Evolutionary conservation across 371 early-diverging fungal genomes (phyloP).

Genomic region (Mucor plumbeus): DNA sequence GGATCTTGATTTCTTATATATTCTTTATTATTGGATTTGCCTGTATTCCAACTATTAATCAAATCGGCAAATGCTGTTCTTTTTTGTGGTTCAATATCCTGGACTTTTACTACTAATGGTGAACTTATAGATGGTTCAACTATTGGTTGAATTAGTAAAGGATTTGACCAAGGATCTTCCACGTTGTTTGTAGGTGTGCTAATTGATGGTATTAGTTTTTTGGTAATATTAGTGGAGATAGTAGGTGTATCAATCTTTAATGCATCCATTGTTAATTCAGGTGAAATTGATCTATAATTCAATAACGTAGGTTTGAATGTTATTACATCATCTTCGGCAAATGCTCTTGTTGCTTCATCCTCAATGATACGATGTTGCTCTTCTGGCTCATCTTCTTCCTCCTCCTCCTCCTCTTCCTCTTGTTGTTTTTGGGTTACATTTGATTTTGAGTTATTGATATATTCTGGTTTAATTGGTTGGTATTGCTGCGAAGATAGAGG

Average conservation of each 20-base stretch:
- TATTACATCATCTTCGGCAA: slow-evolving; percentile 39
- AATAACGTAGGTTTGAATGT: slow-evolving; percentile 8
- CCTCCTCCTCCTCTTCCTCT: slow-evolving; percentile 17
- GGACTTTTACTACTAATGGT: slow-evolving; percentile 14
- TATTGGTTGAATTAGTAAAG: background rate
- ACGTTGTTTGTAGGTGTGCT: slow-evolving; percentile 29
- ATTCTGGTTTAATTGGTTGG: background rate
- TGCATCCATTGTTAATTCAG: slow-evolving; percentile 20
- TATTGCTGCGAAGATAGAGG: background rate
- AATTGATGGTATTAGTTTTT: slow-evolving; percentile 14
- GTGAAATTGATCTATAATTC: slow-evolving; percentile 8
- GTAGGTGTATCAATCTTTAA: background rate
- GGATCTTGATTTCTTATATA: slow-evolving; percentile 18
- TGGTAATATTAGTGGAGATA: background rate
- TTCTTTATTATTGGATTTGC: slow-evolving; percentile 6
- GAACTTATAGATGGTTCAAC: slow-evolving; percentile 22
- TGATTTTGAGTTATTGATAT: background rate
- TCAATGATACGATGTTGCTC: slow-evolving; percentile 25
- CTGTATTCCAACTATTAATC: slow-evolving; percentile 49
- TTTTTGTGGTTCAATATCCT: slow-evolving; percentile 46
- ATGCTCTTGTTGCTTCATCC: slow-evolving; percentile 52
- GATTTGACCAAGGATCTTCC: slow-evolving; percentile 25
- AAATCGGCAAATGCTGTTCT: slow-evolving; percentile 52
- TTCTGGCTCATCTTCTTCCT: slow-evolving; percentile 22
- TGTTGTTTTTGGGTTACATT: background rate